These are phyloP conservation scores for Flaveria trinervia DNA, from an alignment of 129 eudicot genomes.

Conservation along the genomic window DNA sequence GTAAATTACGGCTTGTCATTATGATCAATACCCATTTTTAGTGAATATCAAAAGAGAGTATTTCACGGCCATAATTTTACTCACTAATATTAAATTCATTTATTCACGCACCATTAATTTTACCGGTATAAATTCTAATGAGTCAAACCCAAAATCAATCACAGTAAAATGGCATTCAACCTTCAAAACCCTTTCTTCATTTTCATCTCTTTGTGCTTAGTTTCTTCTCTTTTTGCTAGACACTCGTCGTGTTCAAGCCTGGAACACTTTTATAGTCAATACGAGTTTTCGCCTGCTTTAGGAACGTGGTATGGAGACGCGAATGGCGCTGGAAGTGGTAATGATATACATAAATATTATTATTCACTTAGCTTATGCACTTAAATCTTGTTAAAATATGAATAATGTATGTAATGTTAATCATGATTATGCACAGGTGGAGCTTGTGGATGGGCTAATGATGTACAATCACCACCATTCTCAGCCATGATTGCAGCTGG, in stretches of 20 bases:
- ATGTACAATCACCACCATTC: conserved; percentile 30
- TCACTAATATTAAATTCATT: conserved; percentile 11
- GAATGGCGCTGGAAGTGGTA: conserved; percentile 45
- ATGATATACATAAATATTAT: neutral
- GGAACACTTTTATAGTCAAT: neutral
- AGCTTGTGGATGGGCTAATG: conserved; percentile 47
- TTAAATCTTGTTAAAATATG: neutral
- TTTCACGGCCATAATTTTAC: conserved; percentile 13
- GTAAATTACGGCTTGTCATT: too few species aligned
- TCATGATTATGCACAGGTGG: conserved; percentile 29
- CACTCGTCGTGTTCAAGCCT: conserved; percentile 17
- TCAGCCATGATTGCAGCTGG: conserved; percentile 43
- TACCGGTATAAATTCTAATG: conserved; percentile 25
- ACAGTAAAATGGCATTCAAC: conserved; percentile 27
- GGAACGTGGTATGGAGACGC: conserved; percentile 51
- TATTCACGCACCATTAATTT: neutral
- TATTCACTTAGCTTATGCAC: neutral
- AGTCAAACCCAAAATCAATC: neutral
- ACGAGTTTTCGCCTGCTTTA: conserved; percentile 34
- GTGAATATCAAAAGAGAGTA: neutral
- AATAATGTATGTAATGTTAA: neutral
- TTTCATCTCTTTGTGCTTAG: conserved; percentile 13
- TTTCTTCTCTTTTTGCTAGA: conserved; percentile 15
- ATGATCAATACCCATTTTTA: neutral
- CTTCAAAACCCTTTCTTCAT: conserved; percentile 1